Evolutionary conservation across 2,329 filamentous ascomycete species (phyloP), one percentile per base, ranked within the genome.

Genomic region (Pleomassaria siparia): DNA sequence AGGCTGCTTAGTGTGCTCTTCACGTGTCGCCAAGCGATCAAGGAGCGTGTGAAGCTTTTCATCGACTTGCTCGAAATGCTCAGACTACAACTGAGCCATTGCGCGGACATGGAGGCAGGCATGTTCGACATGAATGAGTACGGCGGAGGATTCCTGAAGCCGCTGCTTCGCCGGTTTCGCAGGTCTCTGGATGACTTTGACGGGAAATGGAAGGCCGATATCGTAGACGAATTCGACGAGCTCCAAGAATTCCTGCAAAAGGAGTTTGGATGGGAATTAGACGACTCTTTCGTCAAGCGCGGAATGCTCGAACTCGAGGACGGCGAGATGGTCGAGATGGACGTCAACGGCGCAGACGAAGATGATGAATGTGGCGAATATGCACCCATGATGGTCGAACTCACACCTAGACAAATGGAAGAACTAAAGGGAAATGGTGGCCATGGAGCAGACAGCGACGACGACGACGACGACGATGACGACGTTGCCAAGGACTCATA

Each of bases 341-440:
- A 83, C 16, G 69, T 80, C 52, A 70, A 72, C 16, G 76, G 72
- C 12, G 69, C 72, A 30, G 82, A 84, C 36, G 80, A 81, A 58
- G 81, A 85, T 16, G 82, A 86, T 42, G 83, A 86, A 66, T 78
- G 75, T 11, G 83, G 83, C 10, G 83, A 86, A 55, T 86, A 83
- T 73, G 83, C 83, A 24, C 83, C 83, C 16, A 71, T 79, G 29
- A 67, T 86, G 25, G 82, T 86, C 16, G 80, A 85, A 30, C 53
- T 79, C 50, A 75, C 74, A 13, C 62, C 72, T 3, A 70, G 71
- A 37, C 75, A 78, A 50, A 59, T 71, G 47, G 64, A 64, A 44
- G 53, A 68, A 46, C 47, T 78, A 44, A 64, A 65, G 6, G 57
- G 64, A 16, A 47, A 49, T 49, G 58, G 61, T 35, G 59, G 56